A percentile compares a stretch with the other conserved stretches of the same genome.
Conservation (phyloP, 148 eudicot species). For the Salicornia ramosissima region DNA sequence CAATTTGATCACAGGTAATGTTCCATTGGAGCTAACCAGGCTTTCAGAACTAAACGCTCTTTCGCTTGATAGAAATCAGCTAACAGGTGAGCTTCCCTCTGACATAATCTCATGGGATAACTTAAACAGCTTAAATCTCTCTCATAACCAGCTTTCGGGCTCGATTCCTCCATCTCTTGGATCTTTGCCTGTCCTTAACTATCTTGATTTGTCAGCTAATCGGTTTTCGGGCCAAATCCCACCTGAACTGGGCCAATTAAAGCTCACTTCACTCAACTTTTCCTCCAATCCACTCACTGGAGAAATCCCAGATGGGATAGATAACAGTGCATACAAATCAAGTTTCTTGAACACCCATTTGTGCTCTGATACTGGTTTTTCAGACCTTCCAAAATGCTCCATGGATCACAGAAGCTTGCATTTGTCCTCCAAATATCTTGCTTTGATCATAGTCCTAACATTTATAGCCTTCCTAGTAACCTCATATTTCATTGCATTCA, state of each 20-base stretch:
- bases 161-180: constrained; percentile 44
- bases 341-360: constrained; percentile 55
- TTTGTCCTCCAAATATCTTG: constrained; percentile 31
- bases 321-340: constrained; percentile 43
- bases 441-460: constrained; percentile 37
- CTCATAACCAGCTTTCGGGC: constrained; percentile 50
- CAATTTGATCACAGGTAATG: constrained; percentile 44
- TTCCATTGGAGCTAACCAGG: constrained; percentile 44
- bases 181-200: constrained; percentile 42
- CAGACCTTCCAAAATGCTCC: constrained; percentile 43
- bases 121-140: constrained; percentile 41
- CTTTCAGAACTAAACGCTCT: constrained; percentile 40
- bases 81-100: constrained; percentile 61
- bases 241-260: constrained; percentile 39
- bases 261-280: constrained; percentile 44
- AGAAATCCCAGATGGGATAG: constrained; percentile 43
- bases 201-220: constrained; percentile 52
- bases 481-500: constrained; percentile 23
- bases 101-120: constrained; percentile 48
- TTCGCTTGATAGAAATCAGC: constrained; percentile 49
- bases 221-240: constrained; percentile 58
- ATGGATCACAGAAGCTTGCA: constrained; percentile 11
- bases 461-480: constrained; percentile 28
- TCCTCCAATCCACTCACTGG: constrained; percentile 57
- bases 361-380: constrained; percentile 35